phyloP scores from a whole-genome alignment of 805 yeast genomes.

The Torulaspora quercuum region DNA sequence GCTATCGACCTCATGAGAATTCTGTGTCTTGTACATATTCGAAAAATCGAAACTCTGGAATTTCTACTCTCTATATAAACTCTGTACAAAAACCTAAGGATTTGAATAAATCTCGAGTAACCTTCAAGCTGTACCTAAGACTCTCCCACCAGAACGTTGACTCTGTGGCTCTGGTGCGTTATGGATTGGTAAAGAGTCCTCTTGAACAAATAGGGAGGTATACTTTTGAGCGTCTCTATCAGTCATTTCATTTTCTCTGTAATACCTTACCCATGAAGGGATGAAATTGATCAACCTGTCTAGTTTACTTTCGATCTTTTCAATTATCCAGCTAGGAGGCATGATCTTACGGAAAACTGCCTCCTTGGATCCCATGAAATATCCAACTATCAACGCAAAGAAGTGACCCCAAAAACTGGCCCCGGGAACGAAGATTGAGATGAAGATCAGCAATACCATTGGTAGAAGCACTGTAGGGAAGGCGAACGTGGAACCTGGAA shows the following conservation, averaged over 20 bases:
- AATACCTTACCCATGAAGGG: constrained; percentile 52
- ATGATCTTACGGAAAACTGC: constrained; percentile 55
- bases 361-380: constrained; percentile 46
- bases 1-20: constrained; percentile 13
- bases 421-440: constrained; percentile 55
- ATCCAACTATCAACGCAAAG: constrained; percentile 66
- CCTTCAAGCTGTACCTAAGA: constrained; percentile 18
- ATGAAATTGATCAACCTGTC: constrained; percentile 49
- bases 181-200: constrained; percentile 20
- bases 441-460: constrained; percentile 46
- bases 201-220: constrained; percentile 27
- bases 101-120: background rate
- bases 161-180: constrained; percentile 9
- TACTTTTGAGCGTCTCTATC: constrained; percentile 21
- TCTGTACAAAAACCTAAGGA: too few relatives aligned
- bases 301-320: constrained; percentile 59
- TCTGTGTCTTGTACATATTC: constrained; percentile 16
- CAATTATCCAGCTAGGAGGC: constrained; percentile 63
- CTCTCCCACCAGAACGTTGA: constrained; percentile 19
- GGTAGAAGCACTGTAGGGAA: constrained; percentile 65
- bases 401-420: constrained; percentile 74
- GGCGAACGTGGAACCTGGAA: constrained; percentile 38
- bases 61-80: too few relatives aligned
- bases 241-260: constrained; percentile 53
- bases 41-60: too few relatives aligned